These are phyloP conservation scores for Daldinia vernicosa DNA, from an alignment of 495 filamentous ascomycete genomes.

Conservation along the genomic window DNA sequence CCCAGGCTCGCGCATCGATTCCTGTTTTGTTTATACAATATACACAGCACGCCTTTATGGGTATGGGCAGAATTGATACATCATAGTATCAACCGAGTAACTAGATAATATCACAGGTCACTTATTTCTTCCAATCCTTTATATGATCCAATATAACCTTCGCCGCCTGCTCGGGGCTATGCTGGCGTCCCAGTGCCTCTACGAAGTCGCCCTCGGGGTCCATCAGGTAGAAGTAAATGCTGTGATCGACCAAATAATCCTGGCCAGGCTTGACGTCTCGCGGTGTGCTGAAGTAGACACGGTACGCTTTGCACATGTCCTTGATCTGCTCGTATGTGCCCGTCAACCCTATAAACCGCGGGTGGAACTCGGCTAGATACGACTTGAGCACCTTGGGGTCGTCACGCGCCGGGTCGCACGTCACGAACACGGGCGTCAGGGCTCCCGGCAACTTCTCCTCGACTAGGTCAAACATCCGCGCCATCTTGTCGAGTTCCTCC, in stretches of 20 bases:
- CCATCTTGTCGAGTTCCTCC: slow-evolving; percentile 99
- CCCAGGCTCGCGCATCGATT: background rate
- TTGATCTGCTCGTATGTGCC: slow-evolving; percentile 93
- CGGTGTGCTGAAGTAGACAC: slow-evolving; percentile 97
- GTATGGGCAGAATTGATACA: background rate
- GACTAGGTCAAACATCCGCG: slow-evolving; percentile 86
- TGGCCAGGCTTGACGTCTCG: slow-evolving; percentile 85
- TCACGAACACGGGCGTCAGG: slow-evolving; percentile 82
- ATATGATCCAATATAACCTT: slow-evolving; percentile 87
- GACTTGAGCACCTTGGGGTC: slow-evolving; percentile 81
- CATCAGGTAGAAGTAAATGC: slow-evolving; percentile 99
- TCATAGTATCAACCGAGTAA: background rate
- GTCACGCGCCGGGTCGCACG: slow-evolving; percentile 93
- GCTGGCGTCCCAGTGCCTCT: slow-evolving; percentile 93
- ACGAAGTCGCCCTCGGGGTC: slow-evolving; percentile 98
- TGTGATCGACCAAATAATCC: slow-evolving; percentile 98
- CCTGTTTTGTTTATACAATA: background rate
- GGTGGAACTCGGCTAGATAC: slow-evolving; percentile 93
- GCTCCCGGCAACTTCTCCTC: slow-evolving; percentile 54
- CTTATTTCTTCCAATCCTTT: slow-evolving; percentile 76
- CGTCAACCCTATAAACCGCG: slow-evolving; percentile 86
- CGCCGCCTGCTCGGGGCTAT: slow-evolving; percentile 86
- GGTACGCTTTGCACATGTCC: slow-evolving; percentile 89
- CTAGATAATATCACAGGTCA: slow-evolving; percentile 12
- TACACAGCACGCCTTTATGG: slow-evolving; percentile 1